phyloP scores from a whole-genome alignment of 768 basidiomycete species.

The Amylocystis lapponica region DNA sequence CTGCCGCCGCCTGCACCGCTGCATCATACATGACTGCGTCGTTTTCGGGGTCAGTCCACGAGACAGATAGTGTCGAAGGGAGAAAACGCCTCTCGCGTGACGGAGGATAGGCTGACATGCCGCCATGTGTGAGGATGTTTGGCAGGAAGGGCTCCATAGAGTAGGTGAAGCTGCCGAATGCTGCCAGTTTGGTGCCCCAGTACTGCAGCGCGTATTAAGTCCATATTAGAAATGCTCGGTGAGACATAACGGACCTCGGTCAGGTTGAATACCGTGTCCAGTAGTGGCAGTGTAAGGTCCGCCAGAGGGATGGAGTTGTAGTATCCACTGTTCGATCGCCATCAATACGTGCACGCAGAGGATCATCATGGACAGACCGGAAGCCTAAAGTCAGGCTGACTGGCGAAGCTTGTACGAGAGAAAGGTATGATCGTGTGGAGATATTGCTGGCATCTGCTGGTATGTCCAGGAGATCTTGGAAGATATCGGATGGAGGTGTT shows the following conservation, averaged over 20 bases:
- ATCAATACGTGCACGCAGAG: too few species aligned
- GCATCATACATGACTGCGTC: slow-evolving; percentile 33
- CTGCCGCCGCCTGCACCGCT: slow-evolving; percentile 29
- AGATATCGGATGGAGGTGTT: slow-evolving; percentile 40
- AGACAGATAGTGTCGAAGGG: slow-evolving; percentile 40
- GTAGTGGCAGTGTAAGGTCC: slow-evolving; percentile 28
- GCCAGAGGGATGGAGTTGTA: slow-evolving; percentile 39
- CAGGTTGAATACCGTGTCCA: slow-evolving; percentile 42
- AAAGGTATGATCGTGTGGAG: slow-evolving; percentile 34
- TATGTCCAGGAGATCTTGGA: slow-evolving; percentile 46
- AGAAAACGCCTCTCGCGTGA: slow-evolving; percentile 31
- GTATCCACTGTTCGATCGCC: slow-evolving; percentile 4
- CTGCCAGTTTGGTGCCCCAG: slow-evolving; percentile 35
- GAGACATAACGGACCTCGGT: slow-evolving; percentile 24
- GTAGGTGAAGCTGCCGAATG: slow-evolving; percentile 37
- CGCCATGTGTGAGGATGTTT: slow-evolving; percentile 31
- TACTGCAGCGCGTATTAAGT: slow-evolving; percentile 26
- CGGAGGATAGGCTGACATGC: slow-evolving; percentile 42
- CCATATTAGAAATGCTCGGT: neutral
- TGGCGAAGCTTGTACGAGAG: slow-evolving; percentile 34
- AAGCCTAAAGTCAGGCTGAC: neutral
- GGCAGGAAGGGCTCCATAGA: slow-evolving; percentile 48
- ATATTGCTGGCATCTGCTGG: slow-evolving; percentile 34
- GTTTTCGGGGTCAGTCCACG: slow-evolving; percentile 36
- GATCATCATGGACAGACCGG: neutral